Evolutionary conservation across 2,329 filamentous ascomycete genomes (phyloP), one percentile per base, ranked within the genome.

Genomic region (Thyridium curvatum): DNA sequence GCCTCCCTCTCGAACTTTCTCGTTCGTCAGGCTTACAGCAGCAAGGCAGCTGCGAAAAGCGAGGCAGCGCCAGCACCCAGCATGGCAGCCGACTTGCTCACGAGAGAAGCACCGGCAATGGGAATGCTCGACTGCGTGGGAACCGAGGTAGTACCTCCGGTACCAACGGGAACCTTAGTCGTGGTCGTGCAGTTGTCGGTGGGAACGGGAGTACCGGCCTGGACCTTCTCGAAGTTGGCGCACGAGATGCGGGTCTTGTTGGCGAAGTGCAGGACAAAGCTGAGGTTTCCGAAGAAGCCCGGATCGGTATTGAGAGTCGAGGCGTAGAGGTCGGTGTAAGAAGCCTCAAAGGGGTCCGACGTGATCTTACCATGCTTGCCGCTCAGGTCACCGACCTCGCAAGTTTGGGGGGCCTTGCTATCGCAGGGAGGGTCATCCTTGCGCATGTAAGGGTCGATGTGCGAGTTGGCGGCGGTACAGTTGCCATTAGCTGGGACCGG

Each of bases 301-400:
- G 66, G 54, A 32, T 62, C 51, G 26, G 78, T 71, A 10, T 26
- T 26, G 21, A 26, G 21, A 26, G 21, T 26, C 4, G 79, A 77
- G n/a, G 71, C 62, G 52, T 70, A 85, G 16, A 61, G 55, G 52
- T 86, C 82, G 42, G 59, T 53, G 61, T 76, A 84, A 35, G 60
- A 63, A 40, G 56, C 60, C 18, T 56, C 53, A 53, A 71, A 80
- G 12, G 70, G 64, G 45, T 71, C 68, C 18, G 60, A 56, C 18
- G 59, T 66, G 51, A 85, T 73, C 43, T 69, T 69, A 45, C 84
- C 84, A 52, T 83, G 67, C 65, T 91, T 91, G 54, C 86, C 86
- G 50, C 77, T 75, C 40, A 89, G 68, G 56, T 91, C 86, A 47
- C 86, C 86, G 10, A 86, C 77, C 61, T 91, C 78, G 65, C 86